Base-by-base conservation (phyloP, 2,329 filamentous ascomycete species). In the Ophiosphaerella korrae region DNA sequence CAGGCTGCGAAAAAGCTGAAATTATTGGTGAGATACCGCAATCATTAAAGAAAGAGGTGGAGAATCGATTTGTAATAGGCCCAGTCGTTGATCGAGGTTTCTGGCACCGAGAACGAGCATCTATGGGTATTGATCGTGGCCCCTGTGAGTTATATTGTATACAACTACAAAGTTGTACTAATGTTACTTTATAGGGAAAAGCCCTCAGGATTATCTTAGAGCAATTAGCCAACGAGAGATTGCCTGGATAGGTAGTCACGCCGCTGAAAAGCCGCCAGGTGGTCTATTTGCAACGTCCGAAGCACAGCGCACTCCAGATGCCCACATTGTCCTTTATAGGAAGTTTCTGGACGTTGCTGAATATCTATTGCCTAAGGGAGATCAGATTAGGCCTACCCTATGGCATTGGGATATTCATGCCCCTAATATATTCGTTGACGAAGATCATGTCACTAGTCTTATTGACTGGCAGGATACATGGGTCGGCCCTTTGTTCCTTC, bases 391-490 rank as follows among this genome's bases (percentile, higher is more conserved):
- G 31, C 57, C 74, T 13, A 65, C 65, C n/a, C 49, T 79, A 32
- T 77, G 69, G 72, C 74, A 79, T 61, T 62, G 56, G 29, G 74
- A 77, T 59, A 57, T 78, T 24, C 70, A 73, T n/a, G n/a, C n/a
- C n/a, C n/a, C n/a, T n/a, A n/a, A n/a, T n/a, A n/a, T n/a, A n/a
- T n/a, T n/a, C n/a, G n/a, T n/a, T n/a, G n/a, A n/a, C n/a, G n/a
- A n/a, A n/a, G n/a, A n/a, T n/a, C n/a, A n/a, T 37, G 70, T 78
- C 33, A 71, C 72, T 7, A 65, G 70, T 43, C 44, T 79, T 5
- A 77, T 79, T 44, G 74, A 79, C 57, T 78, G 75, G 75, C 72
- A 78, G 57, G 66, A 68, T 14, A 58, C 48, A 9, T 76, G 68
- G 57, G 42, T 53, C 12, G 57, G 54, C 12, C 67, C 64, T 31